These are phyloP conservation scores for Zizania palustris DNA, from an alignment of 202 grass and related monocot species.

Conservation along the genomic window DNA sequence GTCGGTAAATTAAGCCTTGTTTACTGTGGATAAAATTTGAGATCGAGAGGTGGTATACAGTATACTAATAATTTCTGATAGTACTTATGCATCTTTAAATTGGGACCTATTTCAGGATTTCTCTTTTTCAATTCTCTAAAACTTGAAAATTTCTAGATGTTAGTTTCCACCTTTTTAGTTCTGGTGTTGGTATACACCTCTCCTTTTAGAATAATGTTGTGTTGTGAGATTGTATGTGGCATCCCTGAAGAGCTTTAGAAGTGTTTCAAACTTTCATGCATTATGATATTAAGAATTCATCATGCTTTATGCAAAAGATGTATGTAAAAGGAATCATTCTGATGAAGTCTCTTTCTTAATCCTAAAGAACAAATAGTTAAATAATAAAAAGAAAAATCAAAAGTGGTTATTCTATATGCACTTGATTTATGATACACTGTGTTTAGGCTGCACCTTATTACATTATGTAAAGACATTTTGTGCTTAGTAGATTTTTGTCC, in stretches of 20 bases:
- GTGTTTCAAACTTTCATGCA: neutral
- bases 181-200: slow-evolving; percentile 1
- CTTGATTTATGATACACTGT: slow-evolving; percentile 1
- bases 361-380: neutral
- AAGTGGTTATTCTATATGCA: neutral
- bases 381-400: neutral
- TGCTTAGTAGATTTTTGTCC: slow-evolving; percentile 12
- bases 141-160: neutral
- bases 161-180: neutral
- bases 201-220: neutral
- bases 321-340: neutral
- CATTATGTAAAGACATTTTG: slow-evolving; percentile 2
- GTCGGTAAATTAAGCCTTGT: neutral
- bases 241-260: neutral
- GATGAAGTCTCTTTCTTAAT: slow-evolving; percentile 1
- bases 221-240: neutral
- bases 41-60: neutral
- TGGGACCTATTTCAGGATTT: neutral
- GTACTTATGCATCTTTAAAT: neutral
- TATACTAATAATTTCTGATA: slow-evolving; percentile 1
- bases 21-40: neutral
- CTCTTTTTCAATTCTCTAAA: neutral
- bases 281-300: neutral
- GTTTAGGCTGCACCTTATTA: neutral
- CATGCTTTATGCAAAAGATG: neutral